Evolutionary conservation across 2,329 filamentous ascomycete species (phyloP), one percentile per base, ranked within the genome.

Genomic region (Graphilbum fragrans): DNA sequence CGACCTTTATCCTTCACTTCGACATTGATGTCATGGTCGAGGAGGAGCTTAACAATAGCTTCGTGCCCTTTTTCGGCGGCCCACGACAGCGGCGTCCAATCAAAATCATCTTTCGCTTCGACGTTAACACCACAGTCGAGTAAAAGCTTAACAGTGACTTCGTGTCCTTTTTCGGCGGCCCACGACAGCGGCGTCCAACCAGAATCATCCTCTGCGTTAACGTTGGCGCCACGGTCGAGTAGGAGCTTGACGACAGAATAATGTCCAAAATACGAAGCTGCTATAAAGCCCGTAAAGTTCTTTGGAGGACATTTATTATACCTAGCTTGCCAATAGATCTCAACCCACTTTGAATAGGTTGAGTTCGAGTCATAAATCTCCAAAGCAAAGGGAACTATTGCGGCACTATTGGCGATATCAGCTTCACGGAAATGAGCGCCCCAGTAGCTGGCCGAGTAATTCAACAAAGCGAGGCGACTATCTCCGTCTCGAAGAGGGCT

Each of bases 401-500:
- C n/a, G 14, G n/a, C 41, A 11, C 41, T 29, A 41, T 45, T 25
- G 27, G 35, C 42, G n/a, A 25, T 46, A 5, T 25, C 17, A 38
- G 42, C 45, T 34, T 48, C 38, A 31, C 47, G 43, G n/a, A 55
- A 44, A 36, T 55, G 53, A 32, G 7, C 9, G 8, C 16, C 38
- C 53, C 52, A 56, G 21, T 42, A 16, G 8, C 35, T 16, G n/a
- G 49, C 46, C 2, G 53, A 49, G 31, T 55, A 55, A 18, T 47
- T 37, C 7, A 55, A 42, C 5, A 54, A 48, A 17, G 20, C 14
- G 27, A 37, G 35, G 11, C 22, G 16, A n/a, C 2, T 17, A 20
- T 38, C 19, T 16, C 2, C 38, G 16, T 11, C 4, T 27, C 7
- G n/a, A 37, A 37, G 22, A n/a, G n/a, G n/a, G n/a, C n/a, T n/a